Evolutionary conservation across 495 filamentous ascomycete genomes (phyloP), one percentile per base, ranked within the genome.

Genomic region (Penicillium goetzii): DNA sequence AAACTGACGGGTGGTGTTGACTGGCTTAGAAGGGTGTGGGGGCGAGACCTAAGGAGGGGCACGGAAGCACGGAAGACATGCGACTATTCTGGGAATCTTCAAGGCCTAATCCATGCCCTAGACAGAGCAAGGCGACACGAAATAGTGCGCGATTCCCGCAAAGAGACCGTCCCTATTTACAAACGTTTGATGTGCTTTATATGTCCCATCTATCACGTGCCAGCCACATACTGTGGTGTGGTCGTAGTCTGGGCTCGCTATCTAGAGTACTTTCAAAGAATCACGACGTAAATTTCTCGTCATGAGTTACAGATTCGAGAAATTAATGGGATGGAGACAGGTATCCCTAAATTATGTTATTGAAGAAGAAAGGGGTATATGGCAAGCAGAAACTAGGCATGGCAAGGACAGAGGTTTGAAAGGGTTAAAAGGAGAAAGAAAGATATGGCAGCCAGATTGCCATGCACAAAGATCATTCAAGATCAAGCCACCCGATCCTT

Each of bases 401-500:
- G 57, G 30, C 57, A 63, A 49, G 53, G 25, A 66, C 64, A 57
- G 38, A 58, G 47, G 59, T 45, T 34, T 61, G 60, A 23, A 57
- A 25, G 51, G 17, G 6, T 30, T 30, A 32, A 30, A 2, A 23
- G 17, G 3, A 21, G 4, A 32, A 33, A 25, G 40, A 60, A 47
- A 58, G 62, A 61, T 59, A 50, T n/a, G 38, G 61, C 28, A 36
- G 52, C 32, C 51, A 45, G 36, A 8, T 14, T 32, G 36, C 17
- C 38, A 26, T 52, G 32, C 14, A 40, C 30, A 26, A 50, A 15
- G 19, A 54, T 53, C 30, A 26, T 7, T 57, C 59, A 51, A 51
- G 30, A 36, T 69, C 55, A 77, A 63, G 64, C 73, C 55, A 70
- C 71, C 19, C 75, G 72, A 67, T 81, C 80, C 62, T 78, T 80